Evolutionary conservation across 305 asterid species (phyloP).

Genomic region (Striga hermonthica): DNA sequence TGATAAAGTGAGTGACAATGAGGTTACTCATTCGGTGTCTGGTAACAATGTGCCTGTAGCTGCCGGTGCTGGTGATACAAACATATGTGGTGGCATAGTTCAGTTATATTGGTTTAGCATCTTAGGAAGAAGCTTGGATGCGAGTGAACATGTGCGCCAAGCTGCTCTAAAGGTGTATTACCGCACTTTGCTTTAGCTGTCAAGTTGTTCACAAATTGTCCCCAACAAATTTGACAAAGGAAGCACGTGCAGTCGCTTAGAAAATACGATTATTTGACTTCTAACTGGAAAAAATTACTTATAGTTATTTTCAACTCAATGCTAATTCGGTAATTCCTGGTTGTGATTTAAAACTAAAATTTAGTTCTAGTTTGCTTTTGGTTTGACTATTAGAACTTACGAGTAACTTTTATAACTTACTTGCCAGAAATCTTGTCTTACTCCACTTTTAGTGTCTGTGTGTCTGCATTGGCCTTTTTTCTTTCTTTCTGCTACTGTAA

Average conservation of each 20-base stretch:
- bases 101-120: constrained; percentile 85
- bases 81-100: constrained; percentile 92
- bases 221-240: no score
- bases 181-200: constrained; percentile 20
- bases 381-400: background rate
- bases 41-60: constrained; percentile 91
- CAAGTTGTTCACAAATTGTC: background rate
- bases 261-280: background rate
- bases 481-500: background rate
- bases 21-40: constrained; percentile 42
- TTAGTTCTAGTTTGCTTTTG: background rate
- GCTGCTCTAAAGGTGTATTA: constrained; percentile 80
- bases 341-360: background rate
- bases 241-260: no score
- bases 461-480: background rate
- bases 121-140: constrained; percentile 82
- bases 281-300: background rate
- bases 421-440: background rate
- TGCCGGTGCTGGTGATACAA: constrained; percentile 99
- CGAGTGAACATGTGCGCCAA: constrained; percentile 79
- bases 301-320: background rate
- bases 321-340: background rate
- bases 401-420: background rate
- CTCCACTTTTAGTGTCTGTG: background rate
- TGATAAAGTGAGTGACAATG: constrained; percentile 52